Percentiles rank a stretch among this genome's conserved stretches.
Conservation (phyloP, 1,139 yeast species). For the Torulaspora globosa region DNA sequence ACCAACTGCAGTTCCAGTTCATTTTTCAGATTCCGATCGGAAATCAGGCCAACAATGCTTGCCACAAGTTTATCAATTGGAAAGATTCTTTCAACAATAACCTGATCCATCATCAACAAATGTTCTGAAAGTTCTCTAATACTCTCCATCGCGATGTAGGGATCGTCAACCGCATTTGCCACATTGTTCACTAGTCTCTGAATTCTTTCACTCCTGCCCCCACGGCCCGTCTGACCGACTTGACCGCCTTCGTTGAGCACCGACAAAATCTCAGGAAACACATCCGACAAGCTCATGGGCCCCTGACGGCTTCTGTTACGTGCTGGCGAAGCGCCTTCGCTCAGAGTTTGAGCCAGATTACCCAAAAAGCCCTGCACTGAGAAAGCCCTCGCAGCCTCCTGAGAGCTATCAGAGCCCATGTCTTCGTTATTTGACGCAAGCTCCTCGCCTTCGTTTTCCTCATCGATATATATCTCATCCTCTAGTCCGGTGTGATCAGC, state of each 20-base stretch:
- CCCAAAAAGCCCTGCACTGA: constrained; percentile 13
- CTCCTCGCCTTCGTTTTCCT: constrained; percentile 20
- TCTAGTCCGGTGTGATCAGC: constrained; percentile 28
- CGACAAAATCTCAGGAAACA: constrained; percentile 41
- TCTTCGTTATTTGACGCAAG: constrained; percentile 30
- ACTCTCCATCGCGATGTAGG: constrained; percentile 51
- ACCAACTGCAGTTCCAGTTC: constrained; percentile 77
- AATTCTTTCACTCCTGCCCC: constrained; percentile 22
- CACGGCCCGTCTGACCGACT: constrained; percentile 25
- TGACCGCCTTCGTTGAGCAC: constrained; percentile 39
- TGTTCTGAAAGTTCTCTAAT: constrained; percentile 60
- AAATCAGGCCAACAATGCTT: constrained; percentile 56
- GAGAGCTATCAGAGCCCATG: constrained; percentile 11
- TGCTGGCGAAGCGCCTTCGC: constrained; percentile 29
- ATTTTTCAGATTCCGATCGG: constrained; percentile 54
- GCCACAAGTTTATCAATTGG: constrained; percentile 58
- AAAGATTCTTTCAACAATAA: constrained; percentile 58
- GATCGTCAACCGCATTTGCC: constrained; percentile 40
- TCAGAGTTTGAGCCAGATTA: constrained; percentile 20
- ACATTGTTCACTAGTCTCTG: constrained; percentile 29
- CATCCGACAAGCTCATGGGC: constrained; percentile 23
- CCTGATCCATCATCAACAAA: constrained; percentile 63
- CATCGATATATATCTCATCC: constrained; percentile 29
- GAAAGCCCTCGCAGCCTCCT: constrained; percentile 14
- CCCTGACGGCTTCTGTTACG: constrained; percentile 17